Evolutionary conservation across 1,284 basidiomycete genomes (phyloP).

Genomic region (Austroboletus niveus): DNA sequence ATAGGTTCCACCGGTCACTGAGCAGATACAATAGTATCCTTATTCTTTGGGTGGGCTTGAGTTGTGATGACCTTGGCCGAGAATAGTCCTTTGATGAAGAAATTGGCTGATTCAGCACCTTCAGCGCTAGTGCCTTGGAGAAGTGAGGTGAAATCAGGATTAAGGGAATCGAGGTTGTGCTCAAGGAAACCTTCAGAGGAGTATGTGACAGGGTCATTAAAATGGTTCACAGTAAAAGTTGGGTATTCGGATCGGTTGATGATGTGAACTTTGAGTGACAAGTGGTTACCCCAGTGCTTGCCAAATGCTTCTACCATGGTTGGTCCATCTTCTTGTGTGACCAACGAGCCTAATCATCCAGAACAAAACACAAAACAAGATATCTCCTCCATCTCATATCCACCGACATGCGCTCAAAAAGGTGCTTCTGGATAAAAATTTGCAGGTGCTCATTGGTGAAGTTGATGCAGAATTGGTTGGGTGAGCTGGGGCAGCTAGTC

Average conservation of each 20-base stretch:
- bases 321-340: slow-evolving; percentile 89
- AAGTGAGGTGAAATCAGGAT: slow-evolving; percentile 90
- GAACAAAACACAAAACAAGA: slow-evolving; percentile 63
- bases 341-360: slow-evolving; percentile 92
- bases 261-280: slow-evolving; percentile 80
- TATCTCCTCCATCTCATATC: slow-evolving; percentile 86
- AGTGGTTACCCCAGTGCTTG: slow-evolving; percentile 94
- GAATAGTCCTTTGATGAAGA: slow-evolving; percentile 91
- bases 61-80: slow-evolving; percentile 86
- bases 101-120: slow-evolving; percentile 76
- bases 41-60: slow-evolving; percentile 86
- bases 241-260: slow-evolving; percentile 79
- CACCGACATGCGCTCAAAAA: slow-evolving; percentile 80
- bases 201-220: slow-evolving; percentile 89
- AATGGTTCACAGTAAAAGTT: slow-evolving; percentile 92
- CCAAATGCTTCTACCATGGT: slow-evolving; percentile 94
- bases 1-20: slow-evolving; percentile 93
- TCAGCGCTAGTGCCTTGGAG: slow-evolving; percentile 64
- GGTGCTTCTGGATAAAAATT: slow-evolving; percentile 74
- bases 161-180: slow-evolving; percentile 85
- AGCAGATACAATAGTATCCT: slow-evolving; percentile 92
- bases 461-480: slow-evolving; percentile 97
- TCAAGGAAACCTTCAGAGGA: slow-evolving; percentile 88
- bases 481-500: slow-evolving; percentile 80
- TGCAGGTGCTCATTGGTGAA: slow-evolving; percentile 92